Base-by-base conservation (phyloP, 768 basidiomycete species). In the Tulasnella calospora region DNA sequence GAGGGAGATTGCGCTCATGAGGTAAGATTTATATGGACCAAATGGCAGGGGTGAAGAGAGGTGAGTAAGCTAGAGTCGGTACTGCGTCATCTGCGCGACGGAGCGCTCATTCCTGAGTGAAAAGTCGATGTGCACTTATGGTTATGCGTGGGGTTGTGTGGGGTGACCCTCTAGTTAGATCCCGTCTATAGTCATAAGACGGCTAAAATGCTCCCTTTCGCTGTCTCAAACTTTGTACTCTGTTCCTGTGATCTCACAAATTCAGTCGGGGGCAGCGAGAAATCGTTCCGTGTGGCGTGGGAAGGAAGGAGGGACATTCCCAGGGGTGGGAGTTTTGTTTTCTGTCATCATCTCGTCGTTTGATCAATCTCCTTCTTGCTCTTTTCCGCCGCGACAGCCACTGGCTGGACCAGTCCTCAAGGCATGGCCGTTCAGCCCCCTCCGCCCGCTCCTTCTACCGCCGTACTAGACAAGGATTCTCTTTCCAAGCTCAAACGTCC, bases 341-440 rank as follows among this genome's bases (percentile, higher is more conserved):
- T 67, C 61, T 67, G 23, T 67, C 61, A 33, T 67, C 61, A 35
- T 67, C 10, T 27, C 61, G 61, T 67, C 8, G 61, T 30, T 30
- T 30, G 30, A 67, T 67, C 61, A 17, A 61, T 61, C 21, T n/a
- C 57, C 23, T 9, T 27, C 13, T 27, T 30, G 55, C 55, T 27
- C 30, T 67, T 33, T 51, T 51, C n/a, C n/a, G 51, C 51, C 23
- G 61, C 61, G n/a, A 21, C 51, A 51, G 51, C 61, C 61, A 67
- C 61, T 67, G 61, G 61, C 61, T 67, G 61, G 61, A 67, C 61
- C 61, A 67, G 61, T 67, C 12, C 61, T 67, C 61, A 35, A 67
- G 30, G 15, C 61, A 67, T 67, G 61, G 61, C 61, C 6, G 33
- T 67, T 35, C 61, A 67, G 35, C 61, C 61, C 6, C 27, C 61